Percentiles rank a stretch among this genome's conserved stretches.
phyloP scores from a whole-genome alignment of 2,329 filamentous ascomycete species.

The Colletotrichum musicola region DNA sequence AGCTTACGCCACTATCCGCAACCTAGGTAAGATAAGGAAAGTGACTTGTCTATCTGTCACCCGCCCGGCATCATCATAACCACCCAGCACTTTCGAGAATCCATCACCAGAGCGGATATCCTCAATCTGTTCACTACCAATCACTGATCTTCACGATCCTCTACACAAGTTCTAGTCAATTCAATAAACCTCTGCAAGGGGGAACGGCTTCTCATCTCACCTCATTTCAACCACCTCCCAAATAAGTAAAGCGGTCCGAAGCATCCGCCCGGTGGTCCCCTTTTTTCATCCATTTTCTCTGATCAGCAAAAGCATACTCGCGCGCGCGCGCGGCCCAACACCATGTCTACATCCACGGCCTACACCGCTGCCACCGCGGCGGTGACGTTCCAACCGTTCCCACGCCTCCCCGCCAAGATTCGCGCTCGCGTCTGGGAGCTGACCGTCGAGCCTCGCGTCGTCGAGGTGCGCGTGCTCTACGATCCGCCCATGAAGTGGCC shows the following conservation, averaged over 20 bases:
- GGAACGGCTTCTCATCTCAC: no score
- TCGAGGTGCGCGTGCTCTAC: constrained; percentile 15
- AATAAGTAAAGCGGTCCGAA: no score
- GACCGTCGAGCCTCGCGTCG: constrained; percentile 13
- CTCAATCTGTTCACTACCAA: background rate
- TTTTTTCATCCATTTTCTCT: no score
- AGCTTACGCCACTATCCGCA: no score
- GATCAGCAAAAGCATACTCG: background rate
- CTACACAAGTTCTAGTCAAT: no score
- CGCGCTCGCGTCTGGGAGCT: constrained; percentile 8
- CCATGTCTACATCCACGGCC: background rate
- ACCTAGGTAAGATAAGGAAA: no score
- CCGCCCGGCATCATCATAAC: no score
- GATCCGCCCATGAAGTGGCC: background rate
- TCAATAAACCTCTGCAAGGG: no score
- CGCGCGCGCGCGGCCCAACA: background rate
- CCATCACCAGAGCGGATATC: background rate
- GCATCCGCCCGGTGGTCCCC: no score
- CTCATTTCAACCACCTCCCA: no score
- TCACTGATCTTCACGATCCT: constrained; percentile 2
- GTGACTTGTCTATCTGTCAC: no score
- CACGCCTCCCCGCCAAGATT: constrained; percentile 4
- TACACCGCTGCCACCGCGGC: background rate
- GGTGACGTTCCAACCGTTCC: constrained; percentile 17
- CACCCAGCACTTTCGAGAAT: background rate